Evolutionary conservation across 768 basidiomycete genomes (phyloP), one percentile per base, ranked within the genome.

Genomic region (Suillus occidentalis): DNA sequence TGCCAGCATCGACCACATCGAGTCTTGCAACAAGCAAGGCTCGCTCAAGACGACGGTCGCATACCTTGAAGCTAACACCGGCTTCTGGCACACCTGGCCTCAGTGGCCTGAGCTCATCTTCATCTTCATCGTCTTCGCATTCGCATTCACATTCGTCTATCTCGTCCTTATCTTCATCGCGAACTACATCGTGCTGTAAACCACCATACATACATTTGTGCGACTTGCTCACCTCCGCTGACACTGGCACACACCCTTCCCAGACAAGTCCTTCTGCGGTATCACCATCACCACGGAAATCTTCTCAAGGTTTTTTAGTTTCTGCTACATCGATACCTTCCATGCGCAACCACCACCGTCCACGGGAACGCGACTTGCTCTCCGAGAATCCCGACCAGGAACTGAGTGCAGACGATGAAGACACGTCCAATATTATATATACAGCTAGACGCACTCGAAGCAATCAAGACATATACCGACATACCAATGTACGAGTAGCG

Each of bases 391-490:
- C 16, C 18, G 20, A 25, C 22, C 55, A 60, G 53, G 61, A 34
- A 62, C 6, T 59, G 25, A 59, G 58, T 31, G 34, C 49, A 22
- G 49, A 62, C 20, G 61, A 61, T 5, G 66, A 53, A 13, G 63
- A 69, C 12, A 37, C 62, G 31, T 34, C 55, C 18, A 61, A 52
- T 62, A 56, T 61, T 18, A 71, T 71, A 28, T 71, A 68, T 43
- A 60, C 73, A 52, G 49, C 71, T 28, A 69, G 68, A 59, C 74
- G 70, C 62, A 62, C 72, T 10, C 67, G 65, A 57, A 72, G 71
- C 64, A 67, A 68, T 2, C 64, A 68, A 22, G 74, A 74, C 25
- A 64, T 74, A 18, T 52, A 68, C 55, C 62, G 25, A 16, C 71
- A 62, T 31, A 31, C 64, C 12, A 28, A 52, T 49, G 37, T 47